Evolutionary conservation across 768 basidiomycete species (phyloP), one percentile per base, ranked within the genome.

Genomic region (Boletellus ananas): DNA sequence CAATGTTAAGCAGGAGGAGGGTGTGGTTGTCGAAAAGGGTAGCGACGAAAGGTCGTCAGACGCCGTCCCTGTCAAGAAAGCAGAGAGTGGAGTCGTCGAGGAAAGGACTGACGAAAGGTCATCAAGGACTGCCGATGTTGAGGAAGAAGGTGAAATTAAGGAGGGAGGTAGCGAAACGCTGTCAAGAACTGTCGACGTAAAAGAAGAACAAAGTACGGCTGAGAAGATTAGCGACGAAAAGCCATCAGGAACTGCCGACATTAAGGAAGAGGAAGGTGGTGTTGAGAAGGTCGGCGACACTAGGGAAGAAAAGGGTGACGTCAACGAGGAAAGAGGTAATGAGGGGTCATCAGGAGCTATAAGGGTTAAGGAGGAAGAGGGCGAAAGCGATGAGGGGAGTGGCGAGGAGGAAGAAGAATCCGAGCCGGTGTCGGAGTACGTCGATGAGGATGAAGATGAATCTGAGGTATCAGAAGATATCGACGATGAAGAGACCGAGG

Each of bases 101-200:
- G 63, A 63, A 23, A 65, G 67, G 20, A 60, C 60, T 7, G 59
- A 29, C 29, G 29, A 29, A 11, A 29, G 10, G 29, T 8, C 29
- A 11, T 29, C 29, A 29, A 11, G 67, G 13, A 60, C 29, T 35
- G 54, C 14, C n/a, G 70, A 64, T 8, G 70, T 68, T 6, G 66
- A 61, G 11, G 66, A 60, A 34, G 62, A 59, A 4, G 67, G 14
- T 23, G 23, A 23, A 23, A 6, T 23, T 6, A 6, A 23, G 23
- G 6, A 23, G 23, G 23, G 23, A 23, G 23, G 23, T 6, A 23
- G 23, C 23, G 23, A 23, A 23, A 23, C 23, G 23, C 23, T 23
- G 6, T 6, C 23, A 6, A 23, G 23, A 23, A 6, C 23, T 23
- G 23, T 23, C 23, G 23, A 23, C 6, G 23, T 23, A 3, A 23